Evolutionary conservation across 164 flowering plant genomes (phyloP).

Genomic region (Magnolia changhungtana): DNA sequence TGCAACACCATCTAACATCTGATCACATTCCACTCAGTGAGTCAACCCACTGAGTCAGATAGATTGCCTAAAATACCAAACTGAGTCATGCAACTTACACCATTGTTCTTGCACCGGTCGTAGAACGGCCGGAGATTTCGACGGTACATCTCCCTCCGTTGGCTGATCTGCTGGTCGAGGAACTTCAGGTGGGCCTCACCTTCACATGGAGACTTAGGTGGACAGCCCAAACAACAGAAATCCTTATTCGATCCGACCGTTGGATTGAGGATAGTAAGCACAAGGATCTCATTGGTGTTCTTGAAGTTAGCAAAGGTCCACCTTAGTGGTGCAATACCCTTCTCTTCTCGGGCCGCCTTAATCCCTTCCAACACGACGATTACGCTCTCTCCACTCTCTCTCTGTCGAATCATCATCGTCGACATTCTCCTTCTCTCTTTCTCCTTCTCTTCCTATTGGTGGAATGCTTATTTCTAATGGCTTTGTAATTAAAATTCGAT

Average conservation of each 20-base stretch:
- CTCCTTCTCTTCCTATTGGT: conserved; percentile 13
- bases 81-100: conserved; percentile 24
- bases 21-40: not conserved
- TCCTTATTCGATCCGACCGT: not conserved
- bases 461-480: not conserved
- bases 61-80: not conserved
- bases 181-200: conserved; percentile 8
- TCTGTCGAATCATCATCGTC: conserved; percentile 3
- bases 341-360: conserved; percentile 17
- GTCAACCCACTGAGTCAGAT: not conserved
- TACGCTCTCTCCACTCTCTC: conserved; percentile 16
- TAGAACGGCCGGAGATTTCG: conserved; percentile 28
- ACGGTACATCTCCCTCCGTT: conserved; percentile 19
- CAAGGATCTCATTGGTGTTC: conserved; percentile 16
- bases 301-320: conserved; percentile 14
- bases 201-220: not conserved
- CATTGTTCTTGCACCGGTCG: conserved; percentile 24
- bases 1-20: not conserved
- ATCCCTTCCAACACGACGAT: conserved; percentile 28
- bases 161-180: conserved; percentile 16
- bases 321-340: conserved; percentile 18
- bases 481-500: too few species aligned
- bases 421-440: not conserved
- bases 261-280: conserved; percentile 26
- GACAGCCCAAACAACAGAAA: conserved; percentile 18